These are phyloP conservation scores for Sphagnum magellanicum DNA, from an alignment of 228 moss, liverwort and hornwort species.

Conservation along the genomic window DNA sequence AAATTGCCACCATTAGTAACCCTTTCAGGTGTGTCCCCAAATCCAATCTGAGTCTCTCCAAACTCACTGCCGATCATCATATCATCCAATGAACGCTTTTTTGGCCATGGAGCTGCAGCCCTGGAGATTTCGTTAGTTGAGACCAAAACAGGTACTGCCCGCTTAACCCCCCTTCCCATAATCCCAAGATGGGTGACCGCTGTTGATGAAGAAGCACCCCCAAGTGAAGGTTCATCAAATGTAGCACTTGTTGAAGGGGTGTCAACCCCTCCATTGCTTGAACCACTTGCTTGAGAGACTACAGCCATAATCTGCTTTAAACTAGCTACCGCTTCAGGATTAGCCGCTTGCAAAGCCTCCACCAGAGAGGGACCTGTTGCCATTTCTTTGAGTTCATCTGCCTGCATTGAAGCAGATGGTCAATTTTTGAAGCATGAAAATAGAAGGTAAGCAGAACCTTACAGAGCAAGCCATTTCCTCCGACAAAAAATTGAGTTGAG, in stretches of 20 bases:
- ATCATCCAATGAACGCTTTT: slow-evolving; percentile 64
- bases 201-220: slow-evolving; percentile 26
- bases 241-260: not conserved
- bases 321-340: slow-evolving; percentile 72
- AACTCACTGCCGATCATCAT: slow-evolving; percentile 47
- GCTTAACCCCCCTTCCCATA: slow-evolving; percentile 87
- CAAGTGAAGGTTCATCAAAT: slow-evolving; percentile 38
- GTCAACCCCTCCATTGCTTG: slow-evolving; percentile 10
- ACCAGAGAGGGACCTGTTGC: slow-evolving; percentile 71
- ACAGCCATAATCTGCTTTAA: slow-evolving; percentile 56
- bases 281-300: slow-evolving; percentile 22
- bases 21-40: slow-evolving; percentile 31
- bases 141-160: slow-evolving; percentile 58
- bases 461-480: too few species aligned
- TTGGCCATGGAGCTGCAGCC: slow-evolving; percentile 36
- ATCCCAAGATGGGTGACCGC: slow-evolving; percentile 82
- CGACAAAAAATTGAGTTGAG: too few species aligned
- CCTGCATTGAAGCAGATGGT: slow-evolving; percentile 22
- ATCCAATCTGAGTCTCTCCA: slow-evolving; percentile 71
- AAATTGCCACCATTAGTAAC: slow-evolving; percentile 10
- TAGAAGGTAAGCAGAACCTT: too few species aligned
- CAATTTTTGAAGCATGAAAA: not conserved
- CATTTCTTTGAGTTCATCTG: slow-evolving; percentile 89
- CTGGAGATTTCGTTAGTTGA: slow-evolving; percentile 16
- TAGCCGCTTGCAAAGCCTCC: slow-evolving; percentile 71